These are phyloP conservation scores for Babesia sp. DNA, from an alignment of 169 alveolate genomes.

Conservation along the genomic window DNA sequence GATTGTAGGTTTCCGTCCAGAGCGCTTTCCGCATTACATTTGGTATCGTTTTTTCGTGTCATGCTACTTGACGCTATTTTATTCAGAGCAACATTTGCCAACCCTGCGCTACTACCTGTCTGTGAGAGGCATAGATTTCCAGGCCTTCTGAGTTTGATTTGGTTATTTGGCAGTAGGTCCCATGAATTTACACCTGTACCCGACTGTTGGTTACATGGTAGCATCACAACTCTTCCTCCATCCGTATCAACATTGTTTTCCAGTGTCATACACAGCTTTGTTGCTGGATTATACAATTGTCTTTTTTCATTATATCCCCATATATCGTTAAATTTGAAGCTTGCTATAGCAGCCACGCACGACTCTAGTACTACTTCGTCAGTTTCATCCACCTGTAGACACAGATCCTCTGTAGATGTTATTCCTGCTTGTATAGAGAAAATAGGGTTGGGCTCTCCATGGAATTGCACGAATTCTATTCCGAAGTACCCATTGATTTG, in stretches of 20 bases:
- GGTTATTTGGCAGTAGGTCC: constrained; percentile 86
- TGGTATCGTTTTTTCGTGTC: constrained; percentile 71
- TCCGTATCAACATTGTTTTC: constrained; percentile 74
- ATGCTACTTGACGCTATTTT: constrained; percentile 75
- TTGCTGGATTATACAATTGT: constrained; percentile 69
- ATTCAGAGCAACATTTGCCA: constrained; percentile 81
- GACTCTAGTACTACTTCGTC: constrained; percentile 76
- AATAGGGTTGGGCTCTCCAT: constrained; percentile 81
- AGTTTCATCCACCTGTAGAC: constrained; percentile 76
- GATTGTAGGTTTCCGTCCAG: constrained; percentile 83
- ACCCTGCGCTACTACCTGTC: constrained; percentile 83
- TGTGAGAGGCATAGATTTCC: constrained; percentile 88
- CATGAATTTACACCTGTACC: constrained; percentile 79
- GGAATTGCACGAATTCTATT: constrained; percentile 80
- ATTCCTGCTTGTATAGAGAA: constrained; percentile 86
- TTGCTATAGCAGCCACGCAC: constrained; percentile 74
- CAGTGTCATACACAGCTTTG: constrained; percentile 76
- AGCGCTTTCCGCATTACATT: constrained; percentile 75
- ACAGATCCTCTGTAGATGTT: constrained; percentile 79
- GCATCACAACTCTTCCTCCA: constrained; percentile 74
- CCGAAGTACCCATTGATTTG: constrained; percentile 84
- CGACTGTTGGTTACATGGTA: constrained; percentile 57
- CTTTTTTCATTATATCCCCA: constrained; percentile 75
- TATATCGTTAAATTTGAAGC: constrained; percentile 69
- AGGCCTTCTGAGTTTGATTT: constrained; percentile 81